Conservation (phyloP, 768 basidiomycete genomes). For the Multifurca ochricompacta region DNA sequence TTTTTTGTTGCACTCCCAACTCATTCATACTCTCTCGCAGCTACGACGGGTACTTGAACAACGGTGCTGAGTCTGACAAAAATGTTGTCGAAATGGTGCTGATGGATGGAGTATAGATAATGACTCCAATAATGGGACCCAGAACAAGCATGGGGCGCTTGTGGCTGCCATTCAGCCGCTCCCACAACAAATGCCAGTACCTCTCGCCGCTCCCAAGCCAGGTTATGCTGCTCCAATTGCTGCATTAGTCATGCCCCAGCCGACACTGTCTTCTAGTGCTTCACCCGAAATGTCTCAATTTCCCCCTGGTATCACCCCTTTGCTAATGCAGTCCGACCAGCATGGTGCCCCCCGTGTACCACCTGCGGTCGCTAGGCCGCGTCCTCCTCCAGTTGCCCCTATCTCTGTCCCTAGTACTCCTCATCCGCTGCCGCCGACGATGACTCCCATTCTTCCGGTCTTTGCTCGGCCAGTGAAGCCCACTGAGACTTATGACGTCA, state of each 20-base stretch:
- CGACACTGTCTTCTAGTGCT: conserved; percentile 30
- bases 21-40: conserved; percentile 30
- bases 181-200: conserved; percentile 25
- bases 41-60: conserved; percentile 53
- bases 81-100: conserved; percentile 45
- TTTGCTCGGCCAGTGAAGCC: conserved; percentile 55
- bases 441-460: conserved; percentile 71
- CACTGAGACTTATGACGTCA: conserved; percentile 35
- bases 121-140: conserved; percentile 38
- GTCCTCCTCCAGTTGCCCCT: conserved; percentile 26
- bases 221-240: conserved; percentile 68
- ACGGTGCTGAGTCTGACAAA: conserved; percentile 45
- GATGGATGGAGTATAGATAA: conserved; percentile 38
- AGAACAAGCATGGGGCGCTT: conserved; percentile 21
- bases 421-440: conserved; percentile 68
- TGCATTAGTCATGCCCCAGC: conserved; percentile 51
- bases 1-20: conserved; percentile 6
- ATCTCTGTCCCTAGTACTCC: conserved; percentile 44
- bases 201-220: conserved; percentile 62
- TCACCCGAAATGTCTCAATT: conserved; percentile 20
- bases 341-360: conserved; percentile 21
- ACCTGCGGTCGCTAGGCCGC: conserved; percentile 24
- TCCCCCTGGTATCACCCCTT: conserved; percentile 29
- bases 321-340: conserved; percentile 20
- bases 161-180: neutral